These are phyloP conservation scores for Yueomyces sp. DNA, from an alignment of 805 yeast genomes.

Conservation along the genomic window DNA sequence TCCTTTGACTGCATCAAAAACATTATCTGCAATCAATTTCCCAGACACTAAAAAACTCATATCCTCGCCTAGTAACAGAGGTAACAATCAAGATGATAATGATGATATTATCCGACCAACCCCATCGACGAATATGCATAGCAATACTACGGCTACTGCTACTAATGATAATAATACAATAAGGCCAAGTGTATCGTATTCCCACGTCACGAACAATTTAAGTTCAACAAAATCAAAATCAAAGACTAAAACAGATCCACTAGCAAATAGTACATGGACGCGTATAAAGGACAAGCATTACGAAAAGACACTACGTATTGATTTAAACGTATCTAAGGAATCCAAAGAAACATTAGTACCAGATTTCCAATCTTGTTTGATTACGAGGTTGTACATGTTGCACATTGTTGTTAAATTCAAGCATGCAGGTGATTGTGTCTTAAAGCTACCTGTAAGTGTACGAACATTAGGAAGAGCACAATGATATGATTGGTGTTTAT, in stretches of 20 bases:
- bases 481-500: neutral
- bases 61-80: neutral
- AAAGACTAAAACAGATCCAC: neutral
- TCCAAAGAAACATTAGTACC: constrained; percentile 31
- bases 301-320: constrained; percentile 2
- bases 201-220: neutral
- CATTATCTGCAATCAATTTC: neutral
- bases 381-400: constrained; percentile 33
- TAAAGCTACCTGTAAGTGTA: constrained; percentile 9
- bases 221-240: neutral
- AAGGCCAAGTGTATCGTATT: neutral
- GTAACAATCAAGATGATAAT: neutral
- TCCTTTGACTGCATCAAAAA: constrained; percentile 3
- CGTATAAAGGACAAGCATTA: neutral
- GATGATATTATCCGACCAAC: neutral
- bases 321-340: constrained; percentile 16
- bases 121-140: neutral
- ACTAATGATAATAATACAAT: neutral
- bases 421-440: constrained; percentile 4
- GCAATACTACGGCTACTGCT: too few species aligned
- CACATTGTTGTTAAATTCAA: constrained; percentile 27
- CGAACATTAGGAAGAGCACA: constrained; percentile 1
- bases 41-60: neutral
- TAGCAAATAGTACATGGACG: neutral
- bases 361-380: constrained; percentile 33